These are phyloP conservation scores for Thalassiosira livingstoniorum DNA, from an alignment of 352 stramenopile genomes.

Conservation along the genomic window DNA sequence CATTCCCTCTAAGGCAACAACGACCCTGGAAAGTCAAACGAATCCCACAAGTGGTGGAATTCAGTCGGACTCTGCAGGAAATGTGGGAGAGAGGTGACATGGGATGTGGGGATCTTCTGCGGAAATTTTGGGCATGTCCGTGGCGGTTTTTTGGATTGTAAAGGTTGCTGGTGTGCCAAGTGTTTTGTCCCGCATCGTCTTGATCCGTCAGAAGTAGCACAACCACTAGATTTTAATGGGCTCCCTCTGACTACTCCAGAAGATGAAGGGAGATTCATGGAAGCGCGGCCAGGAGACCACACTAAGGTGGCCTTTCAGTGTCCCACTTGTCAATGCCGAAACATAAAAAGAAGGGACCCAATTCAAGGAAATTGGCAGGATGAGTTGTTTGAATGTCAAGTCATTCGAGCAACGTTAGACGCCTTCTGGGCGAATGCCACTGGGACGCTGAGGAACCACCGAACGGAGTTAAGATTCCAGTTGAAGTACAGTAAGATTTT, in stretches of 20 bases:
- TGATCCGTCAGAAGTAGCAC: background rate
- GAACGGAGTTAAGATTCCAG: background rate
- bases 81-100: background rate
- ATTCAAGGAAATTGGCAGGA: background rate
- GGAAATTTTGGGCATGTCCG: too few species aligned
- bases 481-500: background rate
- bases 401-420: background rate
- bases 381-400: conserved; percentile 6
- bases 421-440: background rate
- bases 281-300: background rate
- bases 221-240: background rate
- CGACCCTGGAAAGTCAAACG: background rate
- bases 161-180: too few species aligned
- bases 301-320: background rate
- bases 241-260: background rate
- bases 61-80: background rate
- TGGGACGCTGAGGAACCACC: background rate
- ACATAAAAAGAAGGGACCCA: background rate
- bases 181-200: background rate
- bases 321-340: too few species aligned
- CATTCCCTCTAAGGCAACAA: background rate
- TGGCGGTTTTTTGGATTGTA: too few species aligned
- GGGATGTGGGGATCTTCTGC: too few species aligned
- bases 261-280: background rate
- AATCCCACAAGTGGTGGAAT: background rate